phyloP scores from a whole-genome alignment of 2,329 filamentous ascomycete genomes.

The Fusarium protoensiforme region DNA sequence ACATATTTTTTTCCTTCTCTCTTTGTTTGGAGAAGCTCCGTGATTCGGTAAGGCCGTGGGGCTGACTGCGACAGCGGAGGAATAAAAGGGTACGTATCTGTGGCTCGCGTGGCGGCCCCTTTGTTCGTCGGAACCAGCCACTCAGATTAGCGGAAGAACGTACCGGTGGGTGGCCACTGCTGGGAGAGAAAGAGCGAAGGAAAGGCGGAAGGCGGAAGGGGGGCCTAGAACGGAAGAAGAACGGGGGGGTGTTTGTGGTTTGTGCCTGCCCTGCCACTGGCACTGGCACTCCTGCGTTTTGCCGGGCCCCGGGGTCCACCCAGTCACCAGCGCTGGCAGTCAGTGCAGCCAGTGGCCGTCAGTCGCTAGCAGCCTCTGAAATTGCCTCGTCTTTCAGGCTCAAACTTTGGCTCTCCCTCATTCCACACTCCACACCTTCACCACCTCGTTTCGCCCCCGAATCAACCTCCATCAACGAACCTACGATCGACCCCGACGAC shows the following conservation, averaged over 20 bases:
- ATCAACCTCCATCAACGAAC: conserved; percentile 44
- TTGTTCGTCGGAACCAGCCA: conserved; percentile 29
- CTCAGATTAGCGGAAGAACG: conserved; percentile 29
- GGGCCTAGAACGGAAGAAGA: neutral
- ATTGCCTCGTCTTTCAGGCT: conserved; percentile 50
- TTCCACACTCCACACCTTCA: conserved; percentile 45
- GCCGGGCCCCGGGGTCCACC: conserved; percentile 20
- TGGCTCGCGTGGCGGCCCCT: conserved; percentile 18
- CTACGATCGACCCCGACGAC: conserved; percentile 37
- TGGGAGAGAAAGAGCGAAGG: neutral
- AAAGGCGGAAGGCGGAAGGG: neutral
- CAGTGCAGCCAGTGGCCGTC: no score
- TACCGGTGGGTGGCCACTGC: conserved; percentile 26
- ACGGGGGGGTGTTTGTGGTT: conserved; percentile 10
- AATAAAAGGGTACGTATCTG: conserved; percentile 6
- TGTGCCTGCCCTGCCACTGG: neutral
- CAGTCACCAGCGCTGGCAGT: neutral
- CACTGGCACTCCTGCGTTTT: conserved; percentile 26
- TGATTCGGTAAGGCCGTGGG: conserved; percentile 26
- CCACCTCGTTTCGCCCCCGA: conserved; percentile 43
- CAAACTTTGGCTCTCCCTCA: conserved; percentile 41
- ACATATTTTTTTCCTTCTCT: neutral
- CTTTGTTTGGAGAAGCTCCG: neutral
- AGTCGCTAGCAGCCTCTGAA: conserved; percentile 6
- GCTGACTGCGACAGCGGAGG: conserved; percentile 13